Percentiles rank a stretch among this genome's conserved stretches.
These are phyloP conservation scores for Abrus pulchellus DNA, from an alignment of 306 rosid species.

Conservation along the genomic window DNA sequence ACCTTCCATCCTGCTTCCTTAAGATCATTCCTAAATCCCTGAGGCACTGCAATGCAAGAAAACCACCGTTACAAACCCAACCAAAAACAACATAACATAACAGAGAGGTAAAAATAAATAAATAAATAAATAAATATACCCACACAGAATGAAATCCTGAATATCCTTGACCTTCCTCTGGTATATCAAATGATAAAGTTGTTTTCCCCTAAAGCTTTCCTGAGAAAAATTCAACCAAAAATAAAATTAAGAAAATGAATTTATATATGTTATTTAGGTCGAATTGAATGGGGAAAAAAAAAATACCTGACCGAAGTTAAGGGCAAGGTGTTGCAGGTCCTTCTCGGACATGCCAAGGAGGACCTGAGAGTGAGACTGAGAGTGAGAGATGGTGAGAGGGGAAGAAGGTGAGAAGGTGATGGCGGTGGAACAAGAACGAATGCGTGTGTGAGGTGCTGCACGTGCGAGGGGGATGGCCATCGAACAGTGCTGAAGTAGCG, in stretches of 20 bases:
- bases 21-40: conserved; percentile 81
- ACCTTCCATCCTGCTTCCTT: conserved; percentile 95
- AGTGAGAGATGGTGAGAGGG: conserved; percentile 42
- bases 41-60: conserved; percentile 72
- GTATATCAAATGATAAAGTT: conserved; percentile 86
- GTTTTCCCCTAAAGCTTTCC: conserved; percentile 93
- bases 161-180: conserved; percentile 83
- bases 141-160: conserved; percentile 78
- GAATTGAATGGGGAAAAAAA: not conserved
- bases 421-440: conserved; percentile 52
- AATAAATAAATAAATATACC: conserved; percentile 22
- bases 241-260: not conserved
- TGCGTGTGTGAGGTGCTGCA: conserved; percentile 42
- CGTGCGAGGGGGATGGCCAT: conserved; percentile 70
- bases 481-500: conserved; percentile 73
- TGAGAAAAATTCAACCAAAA: conserved; percentile 45
- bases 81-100: conserved; percentile 14
- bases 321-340: conserved; percentile 82
- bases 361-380: conserved; percentile 54
- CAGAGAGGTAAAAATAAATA: not conserved
- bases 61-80: conserved; percentile 11
- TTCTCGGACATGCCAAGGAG: conserved; percentile 88
- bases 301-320: conserved; percentile 78
- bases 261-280: not conserved
- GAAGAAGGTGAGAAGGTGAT: conserved; percentile 47